phyloP scores from a whole-genome alignment of 2,329 filamentous ascomycete species.

The Colletotrichum euphorbiae region DNA sequence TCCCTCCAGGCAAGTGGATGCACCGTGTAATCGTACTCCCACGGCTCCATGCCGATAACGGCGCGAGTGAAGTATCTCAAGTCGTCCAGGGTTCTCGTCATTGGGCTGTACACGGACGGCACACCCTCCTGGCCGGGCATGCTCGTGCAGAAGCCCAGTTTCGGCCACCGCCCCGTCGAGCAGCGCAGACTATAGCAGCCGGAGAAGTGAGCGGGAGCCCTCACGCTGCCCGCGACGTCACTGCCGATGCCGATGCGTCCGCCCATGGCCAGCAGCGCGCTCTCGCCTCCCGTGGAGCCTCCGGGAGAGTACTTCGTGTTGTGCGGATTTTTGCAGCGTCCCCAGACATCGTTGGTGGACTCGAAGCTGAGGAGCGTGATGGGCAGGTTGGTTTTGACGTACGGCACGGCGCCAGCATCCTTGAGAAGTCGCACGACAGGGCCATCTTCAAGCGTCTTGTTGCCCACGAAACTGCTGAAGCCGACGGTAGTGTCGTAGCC shows the following conservation, averaged over 20 bases:
- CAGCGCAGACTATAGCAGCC: constrained; percentile 90
- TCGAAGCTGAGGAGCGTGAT: constrained; percentile 90
- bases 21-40: constrained; percentile 88
- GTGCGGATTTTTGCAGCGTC: constrained; percentile 84
- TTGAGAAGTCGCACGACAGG: constrained; percentile 81
- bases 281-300: constrained; percentile 89
- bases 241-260: constrained; percentile 91
- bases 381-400: constrained; percentile 92
- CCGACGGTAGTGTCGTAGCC: constrained; percentile 88
- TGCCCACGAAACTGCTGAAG: constrained; percentile 78
- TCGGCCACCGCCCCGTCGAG: constrained; percentile 91
- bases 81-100: constrained; percentile 88
- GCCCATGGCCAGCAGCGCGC: constrained; percentile 82
- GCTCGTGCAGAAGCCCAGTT: constrained; percentile 83
- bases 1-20: constrained; percentile 86
- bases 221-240: constrained; percentile 90
- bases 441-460: constrained; percentile 76
- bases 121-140: constrained; percentile 95
- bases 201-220: constrained; percentile 88
- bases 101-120: constrained; percentile 89
- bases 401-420: constrained; percentile 88
- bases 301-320: constrained; percentile 87
- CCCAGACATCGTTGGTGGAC: constrained; percentile 83
- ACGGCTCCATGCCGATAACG: constrained; percentile 84
- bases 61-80: constrained; percentile 85